Conservation (phyloP, 257 asterid genomes). For the Capsicum pubescens region DNA sequence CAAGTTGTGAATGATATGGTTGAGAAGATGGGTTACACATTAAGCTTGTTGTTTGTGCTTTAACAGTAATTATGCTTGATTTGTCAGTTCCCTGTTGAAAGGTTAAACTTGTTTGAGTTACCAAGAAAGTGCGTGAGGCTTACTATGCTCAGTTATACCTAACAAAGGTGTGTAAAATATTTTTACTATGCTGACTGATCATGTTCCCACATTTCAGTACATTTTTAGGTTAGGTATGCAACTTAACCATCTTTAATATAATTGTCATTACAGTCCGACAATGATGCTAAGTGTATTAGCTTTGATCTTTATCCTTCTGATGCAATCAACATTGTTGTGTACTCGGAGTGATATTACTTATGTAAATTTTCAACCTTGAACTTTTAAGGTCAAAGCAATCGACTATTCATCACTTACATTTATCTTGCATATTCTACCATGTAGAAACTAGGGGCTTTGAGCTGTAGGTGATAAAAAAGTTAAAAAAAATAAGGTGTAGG, state of each 20-base stretch:
- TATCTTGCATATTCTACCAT: too few relatives aligned
- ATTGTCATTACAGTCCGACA: slow-evolving; percentile 59
- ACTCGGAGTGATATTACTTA: too few relatives aligned
- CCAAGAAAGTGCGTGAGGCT: slow-evolving; percentile 96
- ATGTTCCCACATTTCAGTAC: not conserved
- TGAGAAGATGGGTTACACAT: slow-evolving; percentile 93
- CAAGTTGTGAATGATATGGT: slow-evolving; percentile 92
- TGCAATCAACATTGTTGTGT: slow-evolving; percentile 96
- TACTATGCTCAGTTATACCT: slow-evolving; percentile 89
- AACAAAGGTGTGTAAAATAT: slow-evolving; percentile 54
- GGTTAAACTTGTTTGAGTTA: slow-evolving; percentile 93
- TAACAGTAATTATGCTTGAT: not conserved
- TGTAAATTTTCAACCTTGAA: too few relatives aligned
- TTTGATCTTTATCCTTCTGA: slow-evolving; percentile 96
- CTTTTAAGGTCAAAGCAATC: too few relatives aligned
- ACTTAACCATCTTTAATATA: not conserved
- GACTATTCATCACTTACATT: too few relatives aligned
- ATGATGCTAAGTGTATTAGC: slow-evolving; percentile 70
- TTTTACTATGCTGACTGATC: slow-evolving; percentile 5
- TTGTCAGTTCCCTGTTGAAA: slow-evolving; percentile 32
- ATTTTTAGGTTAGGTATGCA: not conserved
- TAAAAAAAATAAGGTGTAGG: too few relatives aligned
- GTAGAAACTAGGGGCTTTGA: too few relatives aligned
- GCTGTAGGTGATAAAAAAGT: too few relatives aligned
- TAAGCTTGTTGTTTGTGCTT: slow-evolving; percentile 42